Conservation (phyloP, 495 filamentous ascomycete genomes). For the Bacidia gigantensis region DNA sequence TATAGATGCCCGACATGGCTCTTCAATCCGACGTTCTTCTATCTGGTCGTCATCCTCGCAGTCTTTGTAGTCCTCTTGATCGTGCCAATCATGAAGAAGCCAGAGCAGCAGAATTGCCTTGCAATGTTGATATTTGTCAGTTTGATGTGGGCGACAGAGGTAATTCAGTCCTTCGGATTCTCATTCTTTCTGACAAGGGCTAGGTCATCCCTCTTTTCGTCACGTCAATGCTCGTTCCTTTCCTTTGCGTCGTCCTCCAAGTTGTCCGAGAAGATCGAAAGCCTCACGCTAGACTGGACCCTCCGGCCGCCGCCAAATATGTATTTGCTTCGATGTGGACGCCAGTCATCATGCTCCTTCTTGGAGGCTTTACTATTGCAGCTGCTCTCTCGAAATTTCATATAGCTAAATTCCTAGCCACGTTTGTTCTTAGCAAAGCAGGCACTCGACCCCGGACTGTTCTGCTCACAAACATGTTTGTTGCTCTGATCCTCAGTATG, state of each 20-base stretch:
- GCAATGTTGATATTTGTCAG: slow-evolving; percentile 90
- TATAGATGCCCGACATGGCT: slow-evolving; percentile 69
- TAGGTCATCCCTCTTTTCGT: slow-evolving; percentile 95
- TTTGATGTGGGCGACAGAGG: slow-evolving; percentile 93
- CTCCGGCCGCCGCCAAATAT: slow-evolving; percentile 62
- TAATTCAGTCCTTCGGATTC: slow-evolving; percentile 26
- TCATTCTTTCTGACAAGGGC: slow-evolving; percentile 14
- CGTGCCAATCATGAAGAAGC: slow-evolving; percentile 63
- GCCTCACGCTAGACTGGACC: slow-evolving; percentile 52
- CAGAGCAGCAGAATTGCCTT: slow-evolving; percentile 90
- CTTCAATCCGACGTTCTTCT: slow-evolving; percentile 65
- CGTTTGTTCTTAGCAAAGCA: slow-evolving; percentile 92
- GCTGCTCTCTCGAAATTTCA: slow-evolving; percentile 93
- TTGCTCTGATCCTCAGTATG: slow-evolving; percentile 95
- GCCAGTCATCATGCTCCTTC: slow-evolving; percentile 93
- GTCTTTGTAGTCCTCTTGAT: slow-evolving; percentile 61
- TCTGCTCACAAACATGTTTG: slow-evolving; percentile 92
- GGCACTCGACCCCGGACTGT: slow-evolving; percentile 80
- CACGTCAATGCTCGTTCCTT: slow-evolving; percentile 84
- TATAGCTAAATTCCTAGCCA: slow-evolving; percentile 93
- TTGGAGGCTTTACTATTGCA: slow-evolving; percentile 92
- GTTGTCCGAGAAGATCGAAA: slow-evolving; percentile 68
- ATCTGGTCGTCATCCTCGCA: slow-evolving; percentile 52
- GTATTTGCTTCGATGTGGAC: slow-evolving; percentile 98
- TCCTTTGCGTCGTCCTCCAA: slow-evolving; percentile 73